Evolutionary conservation across 192 early-diverging fungal species (phyloP), one percentile per base, ranked within the genome.

Genomic region (Coemansia sp.): DNA sequence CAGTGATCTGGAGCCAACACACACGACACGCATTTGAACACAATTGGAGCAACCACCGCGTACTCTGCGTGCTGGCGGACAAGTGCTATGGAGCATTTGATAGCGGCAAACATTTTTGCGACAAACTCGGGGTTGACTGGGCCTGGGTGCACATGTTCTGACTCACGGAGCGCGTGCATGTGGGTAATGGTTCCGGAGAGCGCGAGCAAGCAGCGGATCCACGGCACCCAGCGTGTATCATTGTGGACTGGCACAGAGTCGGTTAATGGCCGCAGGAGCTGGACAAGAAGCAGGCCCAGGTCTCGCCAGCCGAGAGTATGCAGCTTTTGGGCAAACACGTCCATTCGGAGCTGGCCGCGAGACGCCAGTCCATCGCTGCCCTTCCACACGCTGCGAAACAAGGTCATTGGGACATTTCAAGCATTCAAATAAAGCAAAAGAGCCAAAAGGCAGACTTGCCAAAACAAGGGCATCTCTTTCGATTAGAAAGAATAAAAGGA

Each of bases 241-340:
- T 14, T 39, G 19, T 22, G 41, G 7, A 3, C 54, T 4, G 54
- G 29, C 29, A 19, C 26, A 6, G 21, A 26, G 25, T 55, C 45
- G 12, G 47, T 25, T 3, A 75, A 25, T 3, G 52, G 57, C 58
- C 38, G 51, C 5, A 56, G 29, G 6, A 78, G 59, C 31, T 59
- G 69, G 2, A 50, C 75, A 0, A 78, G 67, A 0, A 78, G 63
- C 26, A 65, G 31, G 0, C 75, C 75, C 12, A 78, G 70, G 19
- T 61, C 66, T 17, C 75, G 75, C 75, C 75, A 78, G 11, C 23
- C 39, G 3, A 72, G 69, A 4, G 29, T 7, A 4, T 21, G 22
- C 14, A 78, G 52, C 39, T n/a, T 6, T 17, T 62, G 56, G 6
- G 17, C 16, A 27, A 53, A 72, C 22, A 26, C 54, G 17, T 65